Evolutionary conservation across 2,329 filamentous ascomycete species (phyloP).

Genomic region (Cryoendolithus antarcticus): DNA sequence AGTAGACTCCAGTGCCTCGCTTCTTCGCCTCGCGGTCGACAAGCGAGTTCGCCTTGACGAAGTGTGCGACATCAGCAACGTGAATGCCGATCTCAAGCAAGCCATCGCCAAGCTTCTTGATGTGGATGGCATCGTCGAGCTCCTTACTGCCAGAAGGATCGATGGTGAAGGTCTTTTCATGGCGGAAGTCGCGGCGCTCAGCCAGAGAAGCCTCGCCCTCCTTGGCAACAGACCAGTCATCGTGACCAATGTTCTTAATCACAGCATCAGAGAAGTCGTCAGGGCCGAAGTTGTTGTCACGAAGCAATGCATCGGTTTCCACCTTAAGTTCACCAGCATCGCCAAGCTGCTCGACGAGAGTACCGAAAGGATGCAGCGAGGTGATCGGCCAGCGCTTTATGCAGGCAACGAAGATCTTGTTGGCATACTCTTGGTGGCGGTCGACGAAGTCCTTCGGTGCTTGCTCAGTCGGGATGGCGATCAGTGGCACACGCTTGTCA

Average conservation of each 20-base stretch:
- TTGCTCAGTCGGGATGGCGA: slow-evolving; percentile 96
- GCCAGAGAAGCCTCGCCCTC: slow-evolving; percentile 66
- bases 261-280: slow-evolving; percentile 98
- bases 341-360: slow-evolving; percentile 89
- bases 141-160: slow-evolving; percentile 80
- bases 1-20: slow-evolving; percentile 87
- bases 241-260: slow-evolving; percentile 77
- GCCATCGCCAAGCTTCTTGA: slow-evolving; percentile 72
- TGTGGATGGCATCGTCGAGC: slow-evolving; percentile 83
- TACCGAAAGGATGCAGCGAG: slow-evolving; percentile 96
- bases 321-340: slow-evolving; percentile 96
- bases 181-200: slow-evolving; percentile 77
- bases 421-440: slow-evolving; percentile 94
- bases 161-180: slow-evolving; percentile 80
- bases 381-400: slow-evolving; percentile 99
- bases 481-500: slow-evolving; percentile 94
- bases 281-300: slow-evolving; percentile 96
- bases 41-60: slow-evolving; percentile 89
- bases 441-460: slow-evolving; percentile 96
- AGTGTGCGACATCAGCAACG: slow-evolving; percentile 89
- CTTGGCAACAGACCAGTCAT: slow-evolving; percentile 77
- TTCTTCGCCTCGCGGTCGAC: slow-evolving; percentile 97
- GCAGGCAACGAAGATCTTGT: slow-evolving; percentile 95
- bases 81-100: slow-evolving; percentile 91
- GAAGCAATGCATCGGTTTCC: slow-evolving; percentile 89